Conservation (phyloP, 1,139 yeast species). For the Debaryomyces psychrophilus region DNA sequence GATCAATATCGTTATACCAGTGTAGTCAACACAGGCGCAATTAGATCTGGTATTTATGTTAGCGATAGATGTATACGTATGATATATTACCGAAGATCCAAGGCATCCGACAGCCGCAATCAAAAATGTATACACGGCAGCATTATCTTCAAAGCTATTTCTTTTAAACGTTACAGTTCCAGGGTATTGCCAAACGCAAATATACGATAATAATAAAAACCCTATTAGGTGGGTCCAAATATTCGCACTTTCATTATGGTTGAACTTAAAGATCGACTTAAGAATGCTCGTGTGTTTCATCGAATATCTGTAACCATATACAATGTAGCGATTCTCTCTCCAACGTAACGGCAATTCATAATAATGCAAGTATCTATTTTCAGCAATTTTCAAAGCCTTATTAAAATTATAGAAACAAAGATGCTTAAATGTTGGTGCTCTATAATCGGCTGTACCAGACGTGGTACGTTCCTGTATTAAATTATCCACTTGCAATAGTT, state of each 20-base stretch:
- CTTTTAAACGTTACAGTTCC: constrained; percentile 40
- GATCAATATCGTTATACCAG: constrained; percentile 88
- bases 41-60: constrained; percentile 62
- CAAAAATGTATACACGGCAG: constrained; percentile 65
- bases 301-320: constrained; percentile 84
- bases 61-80: constrained; percentile 84
- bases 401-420: constrained; percentile 62
- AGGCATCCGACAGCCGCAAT: constrained; percentile 77
- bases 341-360: constrained; percentile 90
- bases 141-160: constrained; percentile 51
- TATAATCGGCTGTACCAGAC: constrained; percentile 33
- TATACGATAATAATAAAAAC: constrained; percentile 55
- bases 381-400: constrained; percentile 59
- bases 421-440: constrained; percentile 37
- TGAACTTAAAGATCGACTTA: constrained; percentile 54
- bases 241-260: constrained; percentile 88
- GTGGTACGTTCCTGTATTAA: constrained; percentile 44
- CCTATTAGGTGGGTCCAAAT: constrained; percentile 93
- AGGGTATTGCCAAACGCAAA: constrained; percentile 68
- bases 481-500: constrained; percentile 54
- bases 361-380: constrained; percentile 61
- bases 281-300: constrained; percentile 63
- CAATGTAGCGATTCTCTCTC: constrained; percentile 88
- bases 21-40: constrained; percentile 93
- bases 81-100: constrained; percentile 83